These are phyloP conservation scores for Liquidambar formosana DNA, from an alignment of 164 flowering plant species.

Conservation along the genomic window DNA sequence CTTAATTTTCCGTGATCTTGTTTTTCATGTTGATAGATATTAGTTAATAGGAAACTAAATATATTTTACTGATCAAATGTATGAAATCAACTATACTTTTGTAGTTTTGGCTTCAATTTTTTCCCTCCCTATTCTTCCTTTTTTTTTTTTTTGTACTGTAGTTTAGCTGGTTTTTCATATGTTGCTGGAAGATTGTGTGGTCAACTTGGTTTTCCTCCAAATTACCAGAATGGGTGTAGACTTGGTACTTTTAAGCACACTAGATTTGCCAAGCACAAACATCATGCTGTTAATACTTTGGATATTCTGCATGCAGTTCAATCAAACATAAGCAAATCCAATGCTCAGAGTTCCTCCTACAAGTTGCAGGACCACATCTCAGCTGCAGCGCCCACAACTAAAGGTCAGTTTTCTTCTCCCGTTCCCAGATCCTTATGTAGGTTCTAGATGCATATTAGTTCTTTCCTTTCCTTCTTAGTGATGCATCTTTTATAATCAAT, in stretches of 20 bases:
- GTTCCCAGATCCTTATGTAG: not conserved
- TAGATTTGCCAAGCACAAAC: not conserved
- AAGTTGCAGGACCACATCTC: constrained; percentile 49
- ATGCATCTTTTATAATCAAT: not conserved
- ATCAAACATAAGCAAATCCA: constrained; percentile 37
- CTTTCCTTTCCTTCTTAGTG: too few relatives aligned
- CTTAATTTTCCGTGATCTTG: not conserved
- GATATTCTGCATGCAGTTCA: constrained; percentile 39
- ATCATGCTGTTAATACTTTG: not conserved
- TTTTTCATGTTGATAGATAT: not conserved
- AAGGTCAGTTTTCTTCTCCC: constrained; percentile 41
- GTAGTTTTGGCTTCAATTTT: too few relatives aligned
- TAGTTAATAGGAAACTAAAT: not conserved
- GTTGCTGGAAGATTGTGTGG: too few relatives aligned
- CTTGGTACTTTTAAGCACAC: not conserved
- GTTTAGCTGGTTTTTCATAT: too few relatives aligned
- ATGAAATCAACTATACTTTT: not conserved
- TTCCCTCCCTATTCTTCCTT: too few relatives aligned
- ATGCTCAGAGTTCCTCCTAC: constrained; percentile 34
- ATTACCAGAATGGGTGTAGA: not conserved
- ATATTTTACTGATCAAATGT: not conserved
- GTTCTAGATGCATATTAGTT: not conserved
- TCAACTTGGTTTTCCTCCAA: not conserved
- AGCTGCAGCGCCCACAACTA: constrained; percentile 46
- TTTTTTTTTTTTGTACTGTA: too few relatives aligned